Evolutionary conservation across 1,284 basidiomycete genomes (phyloP).

Genomic region (Coniophora puteana): DNA sequence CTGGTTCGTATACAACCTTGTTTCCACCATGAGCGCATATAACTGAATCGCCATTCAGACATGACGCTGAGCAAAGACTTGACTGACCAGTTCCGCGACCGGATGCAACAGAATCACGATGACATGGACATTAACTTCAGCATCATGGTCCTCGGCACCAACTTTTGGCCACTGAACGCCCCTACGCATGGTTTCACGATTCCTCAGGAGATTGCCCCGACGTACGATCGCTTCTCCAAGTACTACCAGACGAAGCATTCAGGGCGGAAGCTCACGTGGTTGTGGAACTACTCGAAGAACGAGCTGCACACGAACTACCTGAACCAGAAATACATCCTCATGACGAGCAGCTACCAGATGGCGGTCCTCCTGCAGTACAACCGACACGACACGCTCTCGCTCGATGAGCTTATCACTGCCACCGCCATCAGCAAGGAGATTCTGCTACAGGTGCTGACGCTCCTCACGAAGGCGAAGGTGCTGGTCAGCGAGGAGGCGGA

Average conservation of each 20-base stretch:
- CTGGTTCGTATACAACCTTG: constrained; percentile 48
- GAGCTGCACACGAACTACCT: constrained; percentile 93
- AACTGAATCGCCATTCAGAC: constrained; percentile 46
- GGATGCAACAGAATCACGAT: constrained; percentile 82
- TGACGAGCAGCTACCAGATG: constrained; percentile 95
- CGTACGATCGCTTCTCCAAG: constrained; percentile 89
- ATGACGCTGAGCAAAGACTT: constrained; percentile 96
- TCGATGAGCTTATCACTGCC: constrained; percentile 78
- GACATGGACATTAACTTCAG: constrained; percentile 89
- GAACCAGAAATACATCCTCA: constrained; percentile 93
- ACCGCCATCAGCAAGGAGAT: constrained; percentile 86
- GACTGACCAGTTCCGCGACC: constrained; percentile 95
- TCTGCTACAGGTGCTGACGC: constrained; percentile 77
- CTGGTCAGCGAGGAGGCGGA: constrained; percentile 83
- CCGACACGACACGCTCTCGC: constrained; percentile 78
- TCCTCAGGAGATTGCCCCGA: constrained; percentile 82
- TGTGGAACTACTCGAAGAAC: constrained; percentile 98
- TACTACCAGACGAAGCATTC: constrained; percentile 95
- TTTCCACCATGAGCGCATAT: not conserved
- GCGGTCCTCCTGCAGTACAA: constrained; percentile 96
- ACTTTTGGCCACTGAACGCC: constrained; percentile 93
- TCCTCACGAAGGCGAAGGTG: constrained; percentile 89
- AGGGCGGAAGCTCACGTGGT: constrained; percentile 94
- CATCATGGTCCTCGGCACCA: constrained; percentile 92
- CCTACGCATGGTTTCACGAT: constrained; percentile 86